A percentile compares a stretch with the other conserved stretches of the same genome.
Evolutionary conservation across 495 filamentous ascomycete genomes (phyloP).

Genomic region (Pseudotulostoma volvatum): DNA sequence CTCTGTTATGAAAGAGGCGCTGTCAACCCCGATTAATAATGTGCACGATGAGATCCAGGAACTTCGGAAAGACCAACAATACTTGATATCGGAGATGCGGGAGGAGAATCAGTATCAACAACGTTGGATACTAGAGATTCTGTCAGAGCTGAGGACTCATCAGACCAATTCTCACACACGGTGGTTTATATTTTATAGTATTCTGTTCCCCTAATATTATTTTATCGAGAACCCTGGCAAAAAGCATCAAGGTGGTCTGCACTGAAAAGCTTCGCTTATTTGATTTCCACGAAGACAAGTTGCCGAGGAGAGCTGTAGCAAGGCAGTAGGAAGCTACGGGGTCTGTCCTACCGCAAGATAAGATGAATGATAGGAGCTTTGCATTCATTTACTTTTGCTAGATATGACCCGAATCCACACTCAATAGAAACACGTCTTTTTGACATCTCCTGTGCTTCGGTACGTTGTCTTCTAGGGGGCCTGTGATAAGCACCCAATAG

Average conservation of each 20-base stretch:
- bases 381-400: not conserved
- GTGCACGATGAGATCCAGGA: not conserved
- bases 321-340: not conserved
- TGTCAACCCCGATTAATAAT: not conserved
- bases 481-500: not conserved
- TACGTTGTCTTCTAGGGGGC: not conserved
- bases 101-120: not conserved
- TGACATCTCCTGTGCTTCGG: not conserved
- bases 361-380: not conserved
- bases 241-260: not conserved
- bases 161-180: not conserved
- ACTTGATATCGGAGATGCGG: not conserved
- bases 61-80: not conserved
- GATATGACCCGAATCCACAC: not conserved
- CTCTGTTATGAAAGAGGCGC: not conserved
- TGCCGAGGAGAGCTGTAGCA: not conserved
- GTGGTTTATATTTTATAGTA: not conserved
- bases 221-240: not conserved
- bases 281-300: slow-evolving; percentile 1
- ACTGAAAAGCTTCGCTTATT: not conserved
- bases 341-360: not conserved
- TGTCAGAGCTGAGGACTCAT: not conserved
- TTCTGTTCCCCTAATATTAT: not conserved
- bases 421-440: not conserved
- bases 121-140: not conserved